phyloP scores from a whole-genome alignment of 169 alveolate species.

The Eimeria mitis region DNA sequence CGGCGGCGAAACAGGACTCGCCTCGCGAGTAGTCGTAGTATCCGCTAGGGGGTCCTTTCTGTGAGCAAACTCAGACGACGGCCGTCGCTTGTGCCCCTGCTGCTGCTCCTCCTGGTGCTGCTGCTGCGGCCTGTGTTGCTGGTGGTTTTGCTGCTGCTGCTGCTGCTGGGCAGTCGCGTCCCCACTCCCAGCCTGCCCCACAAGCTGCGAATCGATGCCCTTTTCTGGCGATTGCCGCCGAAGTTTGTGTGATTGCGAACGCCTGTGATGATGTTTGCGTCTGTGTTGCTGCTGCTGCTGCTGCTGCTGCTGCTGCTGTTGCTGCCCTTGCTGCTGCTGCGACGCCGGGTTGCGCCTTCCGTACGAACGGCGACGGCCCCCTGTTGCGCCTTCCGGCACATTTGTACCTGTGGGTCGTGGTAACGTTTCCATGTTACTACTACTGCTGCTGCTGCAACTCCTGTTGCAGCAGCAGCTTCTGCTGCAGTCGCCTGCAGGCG shows the following conservation, averaged over 20 bases:
- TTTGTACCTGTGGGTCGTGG: neutral
- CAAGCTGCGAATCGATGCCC: neutral
- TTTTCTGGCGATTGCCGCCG: neutral
- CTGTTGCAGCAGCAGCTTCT: constrained; percentile 28
- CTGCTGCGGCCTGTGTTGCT: neutral
- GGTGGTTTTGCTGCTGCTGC: constrained; percentile 29
- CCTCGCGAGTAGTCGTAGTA: constrained; percentile 2
- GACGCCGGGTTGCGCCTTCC: neutral
- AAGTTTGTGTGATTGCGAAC: neutral
- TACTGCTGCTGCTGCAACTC: neutral
- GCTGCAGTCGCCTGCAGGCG: neutral
- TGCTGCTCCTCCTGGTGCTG: neutral
- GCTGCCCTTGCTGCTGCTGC: constrained; percentile 5
- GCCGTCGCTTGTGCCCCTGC: neutral
- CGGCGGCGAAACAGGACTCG: neutral
- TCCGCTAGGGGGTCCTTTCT: neutral
- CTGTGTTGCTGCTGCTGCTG: constrained; percentile 19
- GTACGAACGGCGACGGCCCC: neutral
- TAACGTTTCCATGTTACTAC: neutral
- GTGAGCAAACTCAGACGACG: neutral
- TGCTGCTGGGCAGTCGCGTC: neutral
- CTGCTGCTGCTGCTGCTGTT: neutral
- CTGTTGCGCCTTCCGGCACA: neutral
- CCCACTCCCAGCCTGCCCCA: neutral
- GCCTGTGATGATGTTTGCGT: neutral